Evolutionary conservation across 306 rosid genomes (phyloP).

Genomic region (Leucaena leucocephala): DNA sequence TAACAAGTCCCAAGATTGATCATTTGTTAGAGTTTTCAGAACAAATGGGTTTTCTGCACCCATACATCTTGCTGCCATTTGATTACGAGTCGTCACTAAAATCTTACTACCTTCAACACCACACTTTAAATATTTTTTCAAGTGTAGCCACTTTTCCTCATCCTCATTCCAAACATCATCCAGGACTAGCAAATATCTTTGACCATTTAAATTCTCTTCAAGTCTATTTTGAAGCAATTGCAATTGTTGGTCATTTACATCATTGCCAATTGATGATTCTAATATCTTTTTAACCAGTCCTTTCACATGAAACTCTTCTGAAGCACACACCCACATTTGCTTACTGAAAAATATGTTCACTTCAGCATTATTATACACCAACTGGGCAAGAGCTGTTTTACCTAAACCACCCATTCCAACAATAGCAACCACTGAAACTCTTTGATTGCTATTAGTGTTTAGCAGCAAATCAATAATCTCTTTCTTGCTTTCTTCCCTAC

Average conservation of each 20-base stretch:
- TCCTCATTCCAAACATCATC: constrained; percentile 14
- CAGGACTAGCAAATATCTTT: constrained; percentile 16
- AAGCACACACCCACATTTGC: constrained; percentile 29
- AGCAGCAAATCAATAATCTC: not conserved
- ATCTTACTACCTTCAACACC: constrained; percentile 21
- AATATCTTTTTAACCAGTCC: not conserved
- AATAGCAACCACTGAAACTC: not conserved
- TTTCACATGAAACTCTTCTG: not conserved
- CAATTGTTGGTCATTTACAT: not conserved
- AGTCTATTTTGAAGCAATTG: not conserved
- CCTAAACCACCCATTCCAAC: constrained; percentile 23
- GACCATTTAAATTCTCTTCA: not conserved
- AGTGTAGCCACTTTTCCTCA: not conserved
- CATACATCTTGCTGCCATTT: not conserved
- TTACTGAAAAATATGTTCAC: not conserved
- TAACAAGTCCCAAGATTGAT: not conserved
- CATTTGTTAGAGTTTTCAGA: not conserved
- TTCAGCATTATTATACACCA: constrained; percentile 1
- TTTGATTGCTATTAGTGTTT: not conserved
- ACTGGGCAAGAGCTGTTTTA: constrained; percentile 14
- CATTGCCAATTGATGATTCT: not conserved
- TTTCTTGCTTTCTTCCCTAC: constrained; percentile 13
- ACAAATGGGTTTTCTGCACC: not conserved
- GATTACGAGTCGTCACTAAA: constrained; percentile 9
- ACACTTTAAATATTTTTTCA: constrained; percentile 1